phyloP scores from a whole-genome alignment of 306 rosid species.

The Adenanthera pavonina region DNA sequence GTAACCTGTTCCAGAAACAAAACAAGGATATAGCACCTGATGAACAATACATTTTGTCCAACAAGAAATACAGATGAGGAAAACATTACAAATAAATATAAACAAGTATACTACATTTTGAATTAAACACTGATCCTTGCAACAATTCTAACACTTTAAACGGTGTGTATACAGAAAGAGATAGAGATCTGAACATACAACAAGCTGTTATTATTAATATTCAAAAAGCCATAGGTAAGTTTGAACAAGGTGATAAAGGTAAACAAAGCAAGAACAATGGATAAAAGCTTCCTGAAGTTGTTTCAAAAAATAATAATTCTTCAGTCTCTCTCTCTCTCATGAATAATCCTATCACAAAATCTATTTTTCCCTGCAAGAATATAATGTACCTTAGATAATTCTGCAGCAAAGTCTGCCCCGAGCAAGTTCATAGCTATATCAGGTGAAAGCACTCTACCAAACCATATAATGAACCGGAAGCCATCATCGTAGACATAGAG shows the following conservation, averaged over 20 bases:
- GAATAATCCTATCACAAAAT: conserved; percentile 27
- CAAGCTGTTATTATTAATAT: conserved; percentile 6
- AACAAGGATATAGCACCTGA: conserved; percentile 30
- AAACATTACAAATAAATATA: conserved; percentile 4
- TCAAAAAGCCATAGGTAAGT: conserved; percentile 15
- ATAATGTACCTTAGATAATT: conserved; percentile 83
- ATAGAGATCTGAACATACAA: neutral
- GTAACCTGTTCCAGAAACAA: conserved; percentile 59
- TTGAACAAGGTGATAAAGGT: neutral
- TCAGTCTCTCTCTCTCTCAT: conserved; percentile 9
- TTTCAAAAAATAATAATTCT: neutral
- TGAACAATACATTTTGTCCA: conserved; percentile 12
- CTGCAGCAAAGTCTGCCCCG: conserved; percentile 90
- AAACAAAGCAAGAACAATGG: neutral
- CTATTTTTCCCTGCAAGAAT: conserved; percentile 20
- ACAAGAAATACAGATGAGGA: conserved; percentile 9
- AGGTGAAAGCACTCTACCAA: conserved; percentile 91
- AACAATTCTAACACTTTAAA: neutral
- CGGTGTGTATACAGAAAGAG: neutral
- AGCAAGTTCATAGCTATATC: conserved; percentile 90
- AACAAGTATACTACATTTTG: neutral
- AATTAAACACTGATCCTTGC: conserved; percentile 29
- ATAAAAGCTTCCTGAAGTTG: conserved; percentile 9
- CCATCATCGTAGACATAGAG: conserved; percentile 84
- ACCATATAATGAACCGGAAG: conserved; percentile 83